Evolutionary conservation across 345 rosid genomes (phyloP).

Genomic region (Eucalyptus sp.): DNA sequence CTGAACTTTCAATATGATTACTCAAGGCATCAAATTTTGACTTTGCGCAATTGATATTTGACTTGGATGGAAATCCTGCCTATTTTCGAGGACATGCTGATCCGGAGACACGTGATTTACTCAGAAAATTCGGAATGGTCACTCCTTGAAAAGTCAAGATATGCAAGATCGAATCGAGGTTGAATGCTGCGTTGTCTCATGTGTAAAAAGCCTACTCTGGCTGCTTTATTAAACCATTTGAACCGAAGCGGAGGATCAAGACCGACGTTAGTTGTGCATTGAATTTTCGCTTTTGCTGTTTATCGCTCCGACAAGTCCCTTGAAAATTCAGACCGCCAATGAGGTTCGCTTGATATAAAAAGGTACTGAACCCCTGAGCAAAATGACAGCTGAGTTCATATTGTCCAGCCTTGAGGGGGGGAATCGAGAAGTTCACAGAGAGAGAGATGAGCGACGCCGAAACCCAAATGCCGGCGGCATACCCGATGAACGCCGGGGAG

Average conservation of each 20-base stretch:
- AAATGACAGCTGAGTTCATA: not conserved
- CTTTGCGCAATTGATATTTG: not conserved
- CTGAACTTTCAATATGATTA: not conserved
- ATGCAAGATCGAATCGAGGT: not conserved
- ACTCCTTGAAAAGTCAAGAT: not conserved
- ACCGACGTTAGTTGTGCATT: not conserved
- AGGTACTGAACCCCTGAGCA: not conserved
- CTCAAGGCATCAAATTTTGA: not conserved
- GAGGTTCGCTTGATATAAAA: not conserved
- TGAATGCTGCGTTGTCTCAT: not conserved
- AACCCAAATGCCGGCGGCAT: not conserved
- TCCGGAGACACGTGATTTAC: not conserved
- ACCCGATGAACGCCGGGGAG: constrained; percentile 5
- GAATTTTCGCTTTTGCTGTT: not conserved
- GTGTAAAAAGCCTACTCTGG: not conserved
- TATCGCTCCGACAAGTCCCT: not conserved
- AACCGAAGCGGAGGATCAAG: not conserved
- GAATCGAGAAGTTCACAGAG: not conserved
- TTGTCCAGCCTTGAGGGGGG: not conserved
- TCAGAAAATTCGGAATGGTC: not conserved
- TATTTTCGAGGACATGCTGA: not conserved
- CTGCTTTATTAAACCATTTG: not conserved
- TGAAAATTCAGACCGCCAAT: not conserved
- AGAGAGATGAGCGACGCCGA: not conserved
- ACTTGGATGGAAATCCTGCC: not conserved